A percentile compares a stretch with the other conserved stretches of the same genome.
These are phyloP conservation scores for Corylus avellana DNA, from an alignment of 306 rosid genomes.

Conservation along the genomic window DNA sequence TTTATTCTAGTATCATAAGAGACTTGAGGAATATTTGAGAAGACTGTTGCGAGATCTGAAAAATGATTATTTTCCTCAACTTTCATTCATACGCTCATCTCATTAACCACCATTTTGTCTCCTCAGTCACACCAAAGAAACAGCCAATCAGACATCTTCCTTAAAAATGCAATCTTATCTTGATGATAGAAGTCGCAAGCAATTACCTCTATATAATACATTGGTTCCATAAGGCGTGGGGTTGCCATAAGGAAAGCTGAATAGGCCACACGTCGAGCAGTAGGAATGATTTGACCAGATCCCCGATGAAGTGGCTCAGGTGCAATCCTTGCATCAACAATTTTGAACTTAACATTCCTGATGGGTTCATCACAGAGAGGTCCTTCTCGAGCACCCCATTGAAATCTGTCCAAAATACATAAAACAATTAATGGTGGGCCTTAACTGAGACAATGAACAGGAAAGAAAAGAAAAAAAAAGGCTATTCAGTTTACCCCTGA, in stretches of 20 bases:
- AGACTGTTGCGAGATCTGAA: not conserved
- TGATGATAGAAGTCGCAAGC: constrained; percentile 8
- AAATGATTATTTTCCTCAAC: not conserved
- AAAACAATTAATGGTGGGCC: constrained; percentile 13
- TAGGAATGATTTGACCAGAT: constrained; percentile 92
- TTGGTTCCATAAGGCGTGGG: constrained; percentile 98
- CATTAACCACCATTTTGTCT: constrained; percentile 6
- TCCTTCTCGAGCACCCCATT: constrained; percentile 99
- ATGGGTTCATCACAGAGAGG: constrained; percentile 98
- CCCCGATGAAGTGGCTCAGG: constrained; percentile 89
- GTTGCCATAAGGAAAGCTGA: constrained; percentile 97
- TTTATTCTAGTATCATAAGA: not conserved
- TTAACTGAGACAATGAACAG: constrained; percentile 16
- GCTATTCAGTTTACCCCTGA: constrained; percentile 71
- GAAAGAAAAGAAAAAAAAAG: constrained; percentile 2
- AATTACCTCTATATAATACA: constrained; percentile 86
- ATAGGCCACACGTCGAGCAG: constrained; percentile 91
- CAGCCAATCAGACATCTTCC: constrained; percentile 9
- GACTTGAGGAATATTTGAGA: not conserved
- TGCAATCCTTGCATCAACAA: constrained; percentile 97
- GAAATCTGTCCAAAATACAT: constrained; percentile 63
- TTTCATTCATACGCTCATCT: not conserved
- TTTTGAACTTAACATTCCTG: constrained; percentile 94
- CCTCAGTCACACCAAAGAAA: constrained; percentile 3
- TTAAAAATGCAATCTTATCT: constrained; percentile 14